phyloP scores from a whole-genome alignment of 2,329 filamentous ascomycete genomes.

The Monilinia fructigena region DNA sequence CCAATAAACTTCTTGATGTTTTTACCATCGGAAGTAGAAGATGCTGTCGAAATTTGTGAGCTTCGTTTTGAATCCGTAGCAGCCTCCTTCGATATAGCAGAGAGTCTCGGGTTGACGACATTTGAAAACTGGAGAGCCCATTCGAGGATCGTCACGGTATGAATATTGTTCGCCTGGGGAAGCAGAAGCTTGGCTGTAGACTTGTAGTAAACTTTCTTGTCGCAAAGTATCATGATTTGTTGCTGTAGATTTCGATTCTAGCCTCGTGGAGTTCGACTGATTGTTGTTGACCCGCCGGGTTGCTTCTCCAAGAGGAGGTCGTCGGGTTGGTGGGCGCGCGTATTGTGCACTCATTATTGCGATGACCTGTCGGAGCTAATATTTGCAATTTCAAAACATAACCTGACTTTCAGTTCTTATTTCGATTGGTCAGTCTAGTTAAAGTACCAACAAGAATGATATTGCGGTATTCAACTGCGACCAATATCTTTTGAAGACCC shows the following conservation, averaged over 20 bases:
- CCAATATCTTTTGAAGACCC: neutral
- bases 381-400: neutral
- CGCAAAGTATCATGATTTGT: slow-evolving; percentile 36
- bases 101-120: slow-evolving; percentile 40
- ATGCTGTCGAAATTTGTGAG: slow-evolving; percentile 44
- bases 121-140: slow-evolving; percentile 38
- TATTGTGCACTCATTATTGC: slow-evolving; percentile 31
- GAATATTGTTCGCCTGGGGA: slow-evolving; percentile 25
- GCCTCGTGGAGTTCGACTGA: slow-evolving; percentile 24
- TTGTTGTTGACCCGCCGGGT: slow-evolving; percentile 39
- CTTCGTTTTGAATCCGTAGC: slow-evolving; percentile 41
- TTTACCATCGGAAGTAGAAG: slow-evolving; percentile 40
- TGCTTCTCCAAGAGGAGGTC: slow-evolving; percentile 39
- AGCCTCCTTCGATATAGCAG: slow-evolving; percentile 40
- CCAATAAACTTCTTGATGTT: slow-evolving; percentile 72
- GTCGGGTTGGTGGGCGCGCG: slow-evolving; percentile 35
- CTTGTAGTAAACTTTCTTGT: slow-evolving; percentile 30
- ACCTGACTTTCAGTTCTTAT: neutral
- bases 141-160: slow-evolving; percentile 25
- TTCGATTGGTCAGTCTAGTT: neutral
- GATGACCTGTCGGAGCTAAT: neutral
- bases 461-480: slow-evolving; percentile 3
- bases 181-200: slow-evolving; percentile 21
- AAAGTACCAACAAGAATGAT: neutral
- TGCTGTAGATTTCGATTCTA: slow-evolving; percentile 27